Base-by-base conservation (phyloP, 306 rosid species). In the Alnus rubra region DNA sequence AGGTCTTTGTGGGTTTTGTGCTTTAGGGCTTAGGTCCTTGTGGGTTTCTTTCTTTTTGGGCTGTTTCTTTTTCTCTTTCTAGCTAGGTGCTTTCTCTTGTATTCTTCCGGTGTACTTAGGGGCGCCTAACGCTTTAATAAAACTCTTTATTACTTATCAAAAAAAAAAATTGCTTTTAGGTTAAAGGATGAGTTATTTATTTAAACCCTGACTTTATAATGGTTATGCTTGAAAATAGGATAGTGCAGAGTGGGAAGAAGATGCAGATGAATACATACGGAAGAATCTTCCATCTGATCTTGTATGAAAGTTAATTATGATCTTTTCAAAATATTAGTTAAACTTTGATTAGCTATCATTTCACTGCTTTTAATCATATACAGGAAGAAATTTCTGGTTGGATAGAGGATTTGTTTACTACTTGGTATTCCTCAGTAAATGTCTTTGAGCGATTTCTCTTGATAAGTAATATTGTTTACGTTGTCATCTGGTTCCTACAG, bases 241-340 rank as follows among this genome's bases (percentile, higher is more conserved):
- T 84, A 56, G 85, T 50, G 58, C 83, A 19, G 98, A 93, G 88
- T 93, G 98, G 98, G 98, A 91, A 86, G 97, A 93, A 82, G 98
- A 93, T 74, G 86, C 92, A 59, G 98, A 93, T 73, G 98, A 93
- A 85, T 93, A 88, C 81, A 82, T 93, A 51, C 82, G 91, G 63
- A 93, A 90, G 88, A 93, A 93, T 88, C 92, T 91, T 83, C 98
- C 97, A 77, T 93, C 97, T 55, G 98, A 93, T 79, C 86, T 93
- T 58, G 98, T 93, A 91, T 65, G 97, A 55, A 75, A 76, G 35
- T 70, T 79, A 55, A 71, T 71, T 60, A 73, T 78, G 59, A 76
- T 80, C 18, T 53, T 74, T 75, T 33, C 11, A 33, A 35, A 67
- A 72, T 23, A 19, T 69, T 45, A 35, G 12, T 79, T 73, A 70